Percentiles rank a stretch among this genome's conserved stretches.
phyloP scores from a whole-genome alignment of 495 filamentous ascomycete genomes.

The Penicillium goetzii region DNA sequence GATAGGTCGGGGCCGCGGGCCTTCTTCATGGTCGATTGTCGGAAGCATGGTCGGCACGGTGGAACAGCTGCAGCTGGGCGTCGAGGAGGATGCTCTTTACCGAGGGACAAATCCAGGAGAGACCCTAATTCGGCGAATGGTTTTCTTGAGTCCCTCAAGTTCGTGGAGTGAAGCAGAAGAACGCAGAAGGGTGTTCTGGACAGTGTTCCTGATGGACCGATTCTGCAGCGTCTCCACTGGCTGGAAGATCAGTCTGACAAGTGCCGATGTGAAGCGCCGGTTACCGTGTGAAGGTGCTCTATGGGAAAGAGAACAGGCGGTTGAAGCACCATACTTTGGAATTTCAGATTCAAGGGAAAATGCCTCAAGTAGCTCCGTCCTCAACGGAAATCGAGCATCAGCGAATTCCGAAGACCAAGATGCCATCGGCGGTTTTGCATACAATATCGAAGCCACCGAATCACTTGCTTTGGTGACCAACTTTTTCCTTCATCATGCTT shows the following conservation, averaged over 20 bases:
- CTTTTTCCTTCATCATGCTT: slow-evolving; percentile 19
- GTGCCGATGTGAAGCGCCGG: slow-evolving; percentile 43
- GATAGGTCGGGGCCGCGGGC: slow-evolving; percentile 34
- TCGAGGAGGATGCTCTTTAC: slow-evolving; percentile 26
- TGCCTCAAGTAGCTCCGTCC: slow-evolving; percentile 5
- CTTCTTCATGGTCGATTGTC: slow-evolving; percentile 36
- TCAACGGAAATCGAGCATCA: neutral
- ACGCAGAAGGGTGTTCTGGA: slow-evolving; percentile 33
- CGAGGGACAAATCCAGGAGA: slow-evolving; percentile 11
- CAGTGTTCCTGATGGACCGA: slow-evolving; percentile 34
- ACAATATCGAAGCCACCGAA: slow-evolving; percentile 33
- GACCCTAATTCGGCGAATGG: slow-evolving; percentile 38
- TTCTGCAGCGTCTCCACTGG: slow-evolving; percentile 35
- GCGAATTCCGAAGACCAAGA: slow-evolving; percentile 11
- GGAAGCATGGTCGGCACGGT: slow-evolving; percentile 33
- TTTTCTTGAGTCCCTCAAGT: slow-evolving; percentile 31
- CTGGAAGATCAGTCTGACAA: slow-evolving; percentile 31
- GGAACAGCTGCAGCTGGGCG: slow-evolving; percentile 30
- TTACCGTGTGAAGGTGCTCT: slow-evolving; percentile 40
- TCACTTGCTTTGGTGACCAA: slow-evolving; percentile 13
- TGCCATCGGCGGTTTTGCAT: slow-evolving; percentile 21
- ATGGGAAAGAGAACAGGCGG: slow-evolving; percentile 27
- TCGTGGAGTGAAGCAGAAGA: slow-evolving; percentile 33
- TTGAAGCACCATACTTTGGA: slow-evolving; percentile 29
- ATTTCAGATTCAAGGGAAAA: slow-evolving; percentile 18